These are phyloP conservation scores for Pleurotus tuber-regium DNA, from an alignment of 768 basidiomycete genomes.

Conservation along the genomic window DNA sequence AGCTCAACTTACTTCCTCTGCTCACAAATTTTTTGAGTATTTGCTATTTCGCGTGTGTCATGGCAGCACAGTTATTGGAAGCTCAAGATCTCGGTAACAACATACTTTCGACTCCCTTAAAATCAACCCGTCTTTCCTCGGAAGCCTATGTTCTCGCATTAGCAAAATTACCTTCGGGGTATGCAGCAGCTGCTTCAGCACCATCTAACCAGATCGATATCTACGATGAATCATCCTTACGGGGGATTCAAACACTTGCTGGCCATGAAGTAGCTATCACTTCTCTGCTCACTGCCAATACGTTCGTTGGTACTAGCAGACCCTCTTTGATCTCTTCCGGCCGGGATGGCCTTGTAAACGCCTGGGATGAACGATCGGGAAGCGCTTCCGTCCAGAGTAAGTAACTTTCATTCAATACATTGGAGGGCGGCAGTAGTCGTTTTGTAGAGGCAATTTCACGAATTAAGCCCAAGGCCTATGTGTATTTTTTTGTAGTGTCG, in stretches of 20 bases:
- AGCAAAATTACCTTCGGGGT: constrained; percentile 40
- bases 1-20: too few relatives aligned
- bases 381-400: constrained; percentile 22
- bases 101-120: constrained; percentile 18
- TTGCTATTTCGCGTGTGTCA: too few relatives aligned
- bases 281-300: constrained; percentile 42
- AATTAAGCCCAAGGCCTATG: background rate
- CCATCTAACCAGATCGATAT: constrained; percentile 67
- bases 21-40: too few relatives aligned
- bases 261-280: constrained; percentile 63
- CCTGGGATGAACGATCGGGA: constrained; percentile 71
- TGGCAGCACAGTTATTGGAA: background rate
- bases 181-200: constrained; percentile 62
- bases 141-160: constrained; percentile 63
- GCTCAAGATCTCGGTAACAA: constrained; percentile 3
- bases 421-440: constrained; percentile 28
- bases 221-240: constrained; percentile 59
- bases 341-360: constrained; percentile 65
- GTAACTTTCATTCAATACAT: constrained; percentile 22
- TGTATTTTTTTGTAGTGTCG: constrained; percentile 35
- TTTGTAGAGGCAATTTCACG: background rate
- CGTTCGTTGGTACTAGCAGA: constrained; percentile 38
- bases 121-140: constrained; percentile 31
- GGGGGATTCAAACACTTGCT: constrained; percentile 39
- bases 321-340: constrained; percentile 62